Percentiles rank a stretch among this genome's conserved stretches.
Conservation (phyloP, 192 early-diverging fungal genomes). For the Diversispora eburnea region DNA sequence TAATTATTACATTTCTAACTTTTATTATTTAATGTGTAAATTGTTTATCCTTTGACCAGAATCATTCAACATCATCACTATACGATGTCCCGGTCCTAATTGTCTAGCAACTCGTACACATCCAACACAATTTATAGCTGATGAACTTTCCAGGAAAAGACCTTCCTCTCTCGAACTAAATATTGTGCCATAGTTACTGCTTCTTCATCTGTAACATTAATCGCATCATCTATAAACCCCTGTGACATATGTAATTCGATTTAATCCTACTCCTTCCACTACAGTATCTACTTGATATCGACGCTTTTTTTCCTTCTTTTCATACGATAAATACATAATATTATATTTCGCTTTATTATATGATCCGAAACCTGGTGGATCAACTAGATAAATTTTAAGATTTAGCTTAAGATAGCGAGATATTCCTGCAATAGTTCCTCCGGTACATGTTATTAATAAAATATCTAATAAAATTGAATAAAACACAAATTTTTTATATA, state of each 20-base stretch:
- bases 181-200: slow-evolving; percentile 87
- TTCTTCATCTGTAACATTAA: slow-evolving; percentile 80
- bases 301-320: slow-evolving; percentile 81
- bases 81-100: too few relatives aligned
- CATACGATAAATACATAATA: slow-evolving; percentile 83
- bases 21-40: neutral
- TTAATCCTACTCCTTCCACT: slow-evolving; percentile 95
- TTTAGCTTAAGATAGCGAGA: slow-evolving; percentile 75
- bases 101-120: slow-evolving; percentile 1
- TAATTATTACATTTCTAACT: neutral
- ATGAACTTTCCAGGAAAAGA: too few relatives aligned
- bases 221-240: slow-evolving; percentile 74
- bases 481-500: too few relatives aligned
- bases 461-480: too few relatives aligned
- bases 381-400: slow-evolving; percentile 74
- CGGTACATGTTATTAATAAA: slow-evolving; percentile 50
- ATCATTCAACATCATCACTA: too few relatives aligned
- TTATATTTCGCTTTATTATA: slow-evolving; percentile 88
- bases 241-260: slow-evolving; percentile 74
- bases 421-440: slow-evolving; percentile 90
- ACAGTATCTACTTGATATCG: slow-evolving; percentile 98
- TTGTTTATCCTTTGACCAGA: slow-evolving; percentile 44
- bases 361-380: slow-evolving; percentile 90
- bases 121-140: too few relatives aligned
- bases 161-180: slow-evolving; percentile 79